phyloP scores from a whole-genome alignment of 768 basidiomycete species.

The Collybia mongolica region DNA sequence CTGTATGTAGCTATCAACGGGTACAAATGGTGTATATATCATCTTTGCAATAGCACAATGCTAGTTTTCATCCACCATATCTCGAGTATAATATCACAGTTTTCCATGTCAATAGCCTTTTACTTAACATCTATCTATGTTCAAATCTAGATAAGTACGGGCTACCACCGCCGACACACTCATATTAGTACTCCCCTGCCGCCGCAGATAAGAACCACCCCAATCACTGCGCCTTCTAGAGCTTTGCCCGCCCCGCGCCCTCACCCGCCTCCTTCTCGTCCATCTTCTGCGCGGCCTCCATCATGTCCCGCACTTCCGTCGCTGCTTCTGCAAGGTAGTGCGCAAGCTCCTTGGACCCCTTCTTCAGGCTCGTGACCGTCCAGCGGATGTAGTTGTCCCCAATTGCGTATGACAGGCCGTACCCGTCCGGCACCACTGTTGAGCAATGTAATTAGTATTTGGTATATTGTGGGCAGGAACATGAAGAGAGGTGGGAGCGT shows the following conservation, averaged over 20 bases:
- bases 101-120: no score
- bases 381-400: conserved; percentile 82
- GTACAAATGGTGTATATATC: no score
- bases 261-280: conserved; percentile 5
- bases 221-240: neutral
- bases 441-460: conserved; percentile 3
- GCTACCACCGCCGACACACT: neutral
- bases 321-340: conserved; percentile 43
- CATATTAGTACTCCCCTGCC: no score
- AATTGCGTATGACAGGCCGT: conserved; percentile 89
- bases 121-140: neutral
- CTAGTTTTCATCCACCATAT: no score
- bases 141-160: neutral
- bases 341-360: conserved; percentile 49
- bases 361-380: conserved; percentile 81
- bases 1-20: no score
- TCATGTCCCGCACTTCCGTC: conserved; percentile 17
- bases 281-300: conserved; percentile 15
- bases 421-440: conserved; percentile 86
- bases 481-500: neutral
- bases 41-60: no score
- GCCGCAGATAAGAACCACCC: no score
- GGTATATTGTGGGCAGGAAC: conserved; percentile 1
- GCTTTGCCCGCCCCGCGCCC: conserved; percentile 9
- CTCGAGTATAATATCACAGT: no score